Conservation (phyloP, 2,329 filamentous ascomycete species). For the Penicillium sp. region DNA sequence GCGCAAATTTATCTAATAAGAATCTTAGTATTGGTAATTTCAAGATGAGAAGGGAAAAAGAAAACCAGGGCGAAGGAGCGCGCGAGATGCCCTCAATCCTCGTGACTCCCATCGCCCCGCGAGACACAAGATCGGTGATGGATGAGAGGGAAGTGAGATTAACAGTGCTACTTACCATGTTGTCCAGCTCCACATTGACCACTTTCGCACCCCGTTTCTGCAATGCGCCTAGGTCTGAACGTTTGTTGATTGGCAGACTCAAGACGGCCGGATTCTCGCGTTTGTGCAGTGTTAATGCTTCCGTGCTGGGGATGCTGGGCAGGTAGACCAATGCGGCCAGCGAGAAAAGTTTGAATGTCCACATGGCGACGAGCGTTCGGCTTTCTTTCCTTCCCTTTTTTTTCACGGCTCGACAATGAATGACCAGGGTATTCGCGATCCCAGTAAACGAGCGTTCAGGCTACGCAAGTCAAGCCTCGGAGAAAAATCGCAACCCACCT, state of each 20-base stretch:
- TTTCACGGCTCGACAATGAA: no score
- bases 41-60: no score
- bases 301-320: slow-evolving; percentile 1
- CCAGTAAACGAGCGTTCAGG: no score
- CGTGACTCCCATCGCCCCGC: neutral
- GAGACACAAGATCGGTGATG: no score
- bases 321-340: slow-evolving; percentile 5
- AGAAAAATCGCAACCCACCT: no score
- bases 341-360: slow-evolving; percentile 1
- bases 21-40: neutral
- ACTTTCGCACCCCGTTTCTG: neutral
- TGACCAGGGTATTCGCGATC: no score
- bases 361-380: neutral
- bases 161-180: neutral
- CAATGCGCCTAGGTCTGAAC: neutral
- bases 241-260: slow-evolving; percentile 6
- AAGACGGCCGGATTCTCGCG: slow-evolving; percentile 8
- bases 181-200: neutral
- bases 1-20: neutral
- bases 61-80: no score
- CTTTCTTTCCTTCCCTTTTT: no score
- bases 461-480: no score
- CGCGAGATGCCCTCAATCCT: no score
- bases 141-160: neutral
- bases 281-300: slow-evolving; percentile 10